phyloP scores from a whole-genome alignment of 1,139 yeast genomes.

The Hansenula sp. region DNA sequence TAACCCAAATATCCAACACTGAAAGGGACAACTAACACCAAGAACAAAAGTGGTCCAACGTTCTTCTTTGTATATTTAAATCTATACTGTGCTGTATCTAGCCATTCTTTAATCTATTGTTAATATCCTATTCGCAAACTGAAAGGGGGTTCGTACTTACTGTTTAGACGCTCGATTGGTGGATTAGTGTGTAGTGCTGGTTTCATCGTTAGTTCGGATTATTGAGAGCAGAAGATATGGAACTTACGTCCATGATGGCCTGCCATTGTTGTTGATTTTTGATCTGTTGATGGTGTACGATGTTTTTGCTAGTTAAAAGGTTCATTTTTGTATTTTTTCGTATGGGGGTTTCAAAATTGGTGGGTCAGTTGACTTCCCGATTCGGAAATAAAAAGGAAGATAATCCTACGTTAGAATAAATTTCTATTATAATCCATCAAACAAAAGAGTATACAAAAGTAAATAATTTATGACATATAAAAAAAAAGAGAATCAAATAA shows the following conservation, averaged over 20 bases:
- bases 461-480: not conserved
- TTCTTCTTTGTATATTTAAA: constrained; percentile 19
- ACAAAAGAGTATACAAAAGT: not conserved
- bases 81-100: constrained; percentile 16
- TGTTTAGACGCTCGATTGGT: not conserved
- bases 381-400: not conserved
- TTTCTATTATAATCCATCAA: not conserved
- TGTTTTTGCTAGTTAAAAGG: not conserved
- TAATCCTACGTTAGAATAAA: not conserved
- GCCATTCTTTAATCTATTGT: no score
- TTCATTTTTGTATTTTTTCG: not conserved
- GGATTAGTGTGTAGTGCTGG: not conserved
- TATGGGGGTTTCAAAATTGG: not conserved
- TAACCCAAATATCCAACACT: constrained; percentile 18
- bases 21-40: constrained; percentile 16
- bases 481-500: not conserved
- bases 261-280: not conserved
- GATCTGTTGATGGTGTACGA: not conserved
- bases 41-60: constrained; percentile 11
- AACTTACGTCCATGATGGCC: not conserved
- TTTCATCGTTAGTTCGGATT: no score
- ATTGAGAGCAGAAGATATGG: no score
- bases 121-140: no score
- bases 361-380: not conserved
- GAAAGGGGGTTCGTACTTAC: no score